These are phyloP conservation scores for Giardia duodenalis DNA, from an alignment of 208 protist genomes.

Conservation along the genomic window DNA sequence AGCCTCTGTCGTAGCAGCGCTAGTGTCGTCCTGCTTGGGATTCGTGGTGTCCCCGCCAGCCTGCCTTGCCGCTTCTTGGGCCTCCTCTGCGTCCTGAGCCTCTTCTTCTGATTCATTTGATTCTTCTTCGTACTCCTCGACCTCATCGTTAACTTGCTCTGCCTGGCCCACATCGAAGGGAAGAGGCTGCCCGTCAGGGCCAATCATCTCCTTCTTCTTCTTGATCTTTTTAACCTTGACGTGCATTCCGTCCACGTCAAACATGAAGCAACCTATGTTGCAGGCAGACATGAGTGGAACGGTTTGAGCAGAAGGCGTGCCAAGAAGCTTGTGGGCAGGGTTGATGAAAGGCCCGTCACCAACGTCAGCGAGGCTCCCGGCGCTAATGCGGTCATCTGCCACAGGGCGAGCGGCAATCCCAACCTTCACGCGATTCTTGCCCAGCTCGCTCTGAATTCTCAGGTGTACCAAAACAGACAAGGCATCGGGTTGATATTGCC, in stretches of 20 bases:
- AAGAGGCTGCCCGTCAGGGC: neutral
- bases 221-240: too few relatives aligned
- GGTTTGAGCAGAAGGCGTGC: neutral
- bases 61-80: neutral
- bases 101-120: neutral
- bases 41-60: neutral
- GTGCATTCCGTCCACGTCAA: neutral
- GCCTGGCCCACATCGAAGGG: neutral
- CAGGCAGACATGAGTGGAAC: neutral
- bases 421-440: neutral
- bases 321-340: neutral
- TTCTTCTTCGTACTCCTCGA: neutral
- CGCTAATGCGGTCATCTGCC: neutral
- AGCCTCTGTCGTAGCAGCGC: neutral
- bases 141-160: neutral
- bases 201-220: neutral
- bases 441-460: neutral
- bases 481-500: neutral
- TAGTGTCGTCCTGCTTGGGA: neutral
- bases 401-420: neutral
- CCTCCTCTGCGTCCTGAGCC: neutral
- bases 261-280: neutral
- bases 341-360: neutral
- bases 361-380: neutral
- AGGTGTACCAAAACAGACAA: neutral